Conservation (phyloP, 768 basidiomycete species). For the Rhizopogon vinicolor region DNA sequence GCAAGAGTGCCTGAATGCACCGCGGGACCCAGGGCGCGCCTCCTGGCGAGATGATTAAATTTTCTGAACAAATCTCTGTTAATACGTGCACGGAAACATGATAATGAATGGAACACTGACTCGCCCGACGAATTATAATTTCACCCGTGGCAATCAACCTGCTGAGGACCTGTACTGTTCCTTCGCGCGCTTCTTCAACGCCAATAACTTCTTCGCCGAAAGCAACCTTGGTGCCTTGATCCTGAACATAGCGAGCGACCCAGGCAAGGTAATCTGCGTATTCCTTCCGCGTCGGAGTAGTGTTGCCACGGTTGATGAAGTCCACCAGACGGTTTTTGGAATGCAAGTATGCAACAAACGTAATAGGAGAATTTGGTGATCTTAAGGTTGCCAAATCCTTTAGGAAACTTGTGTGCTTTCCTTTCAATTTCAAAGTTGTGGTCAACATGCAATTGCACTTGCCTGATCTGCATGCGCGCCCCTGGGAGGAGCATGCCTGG, state of each 20-base stretch:
- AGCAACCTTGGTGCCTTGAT: constrained; percentile 36
- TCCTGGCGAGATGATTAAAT: constrained; percentile 48
- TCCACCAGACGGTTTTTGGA: constrained; percentile 41
- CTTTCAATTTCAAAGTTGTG: constrained; percentile 5
- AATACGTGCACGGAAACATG: background rate
- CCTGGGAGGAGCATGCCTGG: constrained; percentile 52
- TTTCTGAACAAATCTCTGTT: constrained; percentile 23
- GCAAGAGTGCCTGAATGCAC: constrained; percentile 25
- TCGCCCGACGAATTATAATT: constrained; percentile 29
- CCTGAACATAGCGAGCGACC: constrained; percentile 42
- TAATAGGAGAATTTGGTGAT: constrained; percentile 44
- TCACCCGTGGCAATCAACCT: constrained; percentile 31
- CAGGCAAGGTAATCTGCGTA: constrained; percentile 51
- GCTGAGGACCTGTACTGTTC: constrained; percentile 35
- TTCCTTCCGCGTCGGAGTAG: constrained; percentile 47
- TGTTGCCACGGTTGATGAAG: constrained; percentile 51
- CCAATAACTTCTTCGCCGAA: constrained; percentile 45
- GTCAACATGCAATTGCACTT: background rate
- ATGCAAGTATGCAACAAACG: constrained; percentile 51
- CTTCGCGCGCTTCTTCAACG: constrained; percentile 27
- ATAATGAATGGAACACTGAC: constrained; percentile 24
- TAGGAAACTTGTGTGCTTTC: constrained; percentile 33
- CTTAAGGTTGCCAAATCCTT: constrained; percentile 52
- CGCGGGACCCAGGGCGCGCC: constrained; percentile 41
- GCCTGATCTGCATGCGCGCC: constrained; percentile 52